Evolutionary conservation across 768 basidiomycete genomes (phyloP).

Genomic region (Paxillus involutus): DNA sequence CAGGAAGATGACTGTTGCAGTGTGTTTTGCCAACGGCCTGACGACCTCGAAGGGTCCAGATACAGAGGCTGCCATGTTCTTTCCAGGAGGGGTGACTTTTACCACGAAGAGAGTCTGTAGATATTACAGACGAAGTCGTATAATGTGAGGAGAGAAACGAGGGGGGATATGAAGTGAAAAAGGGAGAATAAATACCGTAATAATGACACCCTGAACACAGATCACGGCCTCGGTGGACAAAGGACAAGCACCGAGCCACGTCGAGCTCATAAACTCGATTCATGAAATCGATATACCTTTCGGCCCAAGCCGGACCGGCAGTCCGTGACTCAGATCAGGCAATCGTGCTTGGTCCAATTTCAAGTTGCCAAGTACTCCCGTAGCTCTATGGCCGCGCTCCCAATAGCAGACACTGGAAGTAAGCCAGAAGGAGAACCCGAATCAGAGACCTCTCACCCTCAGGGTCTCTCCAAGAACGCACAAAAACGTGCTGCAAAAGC

Average conservation of each 20-base stretch:
- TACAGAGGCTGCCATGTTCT: conserved; percentile 15
- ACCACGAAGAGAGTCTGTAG: neutral
- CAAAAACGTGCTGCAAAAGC: conserved; percentile 75
- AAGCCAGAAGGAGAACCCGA: conserved; percentile 14
- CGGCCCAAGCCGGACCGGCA: conserved; percentile 25
- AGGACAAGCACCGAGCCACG: neutral
- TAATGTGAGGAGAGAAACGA: neutral
- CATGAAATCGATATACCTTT: neutral
- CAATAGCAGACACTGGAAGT: conserved; percentile 10
- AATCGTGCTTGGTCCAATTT: no score
- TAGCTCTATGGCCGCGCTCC: conserved; percentile 17
- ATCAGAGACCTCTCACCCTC: conserved; percentile 13
- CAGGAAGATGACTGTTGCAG: conserved; percentile 85
- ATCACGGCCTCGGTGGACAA: neutral
- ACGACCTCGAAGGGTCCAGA: conserved; percentile 45
- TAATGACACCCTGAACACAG: conserved; percentile 5
- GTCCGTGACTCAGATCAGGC: neutral
- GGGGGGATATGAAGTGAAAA: conserved; percentile 1
- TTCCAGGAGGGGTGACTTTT: neutral
- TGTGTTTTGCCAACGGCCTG: conserved; percentile 60
- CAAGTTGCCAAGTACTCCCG: neutral
- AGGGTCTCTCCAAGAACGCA: conserved; percentile 71
- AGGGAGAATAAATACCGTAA: conserved; percentile 5
- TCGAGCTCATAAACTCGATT: neutral
- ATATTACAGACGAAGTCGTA: neutral